Percentiles rank a stretch among this genome's conserved stretches.
phyloP scores from a whole-genome alignment of 768 basidiomycete genomes.

The Podaxis carcinomalis region DNA sequence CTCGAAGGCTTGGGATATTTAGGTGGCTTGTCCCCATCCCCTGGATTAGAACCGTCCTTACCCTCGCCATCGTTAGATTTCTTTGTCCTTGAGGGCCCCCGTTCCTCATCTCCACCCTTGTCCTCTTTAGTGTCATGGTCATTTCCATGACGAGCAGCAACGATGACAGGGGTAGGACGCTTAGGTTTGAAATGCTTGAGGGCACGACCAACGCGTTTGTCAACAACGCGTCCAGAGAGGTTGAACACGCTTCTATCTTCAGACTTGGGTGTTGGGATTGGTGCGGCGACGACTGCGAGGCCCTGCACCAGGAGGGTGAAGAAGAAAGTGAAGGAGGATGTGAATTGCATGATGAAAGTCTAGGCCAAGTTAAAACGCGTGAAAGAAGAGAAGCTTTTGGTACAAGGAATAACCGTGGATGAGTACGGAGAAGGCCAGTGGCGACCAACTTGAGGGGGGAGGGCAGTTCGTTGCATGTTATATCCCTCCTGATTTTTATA shows the following conservation, averaged over 20 bases:
- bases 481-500: not conserved
- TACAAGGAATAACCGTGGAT: not conserved
- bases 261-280: not conserved
- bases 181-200: slow-evolving; percentile 4
- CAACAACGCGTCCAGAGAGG: not conserved
- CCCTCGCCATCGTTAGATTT: not conserved
- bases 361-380: not conserved
- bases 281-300: slow-evolving; percentile 8
- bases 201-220: not conserved
- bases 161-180: not conserved
- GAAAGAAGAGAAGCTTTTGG: not conserved
- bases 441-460: not conserved
- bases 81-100: not conserved
- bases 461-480: not conserved
- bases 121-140: too few relatives aligned
- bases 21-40: not conserved
- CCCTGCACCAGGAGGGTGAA: slow-evolving; percentile 15
- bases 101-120: not conserved
- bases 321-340: slow-evolving; percentile 12
- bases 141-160: not conserved
- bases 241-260: not conserved
- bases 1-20: not conserved
- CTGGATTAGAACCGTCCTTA: not conserved
- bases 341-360: not conserved
- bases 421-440: not conserved